These are phyloP conservation scores for Stentor roeselii DNA, from an alignment of 73 alveolate species.

Conservation along the genomic window DNA sequence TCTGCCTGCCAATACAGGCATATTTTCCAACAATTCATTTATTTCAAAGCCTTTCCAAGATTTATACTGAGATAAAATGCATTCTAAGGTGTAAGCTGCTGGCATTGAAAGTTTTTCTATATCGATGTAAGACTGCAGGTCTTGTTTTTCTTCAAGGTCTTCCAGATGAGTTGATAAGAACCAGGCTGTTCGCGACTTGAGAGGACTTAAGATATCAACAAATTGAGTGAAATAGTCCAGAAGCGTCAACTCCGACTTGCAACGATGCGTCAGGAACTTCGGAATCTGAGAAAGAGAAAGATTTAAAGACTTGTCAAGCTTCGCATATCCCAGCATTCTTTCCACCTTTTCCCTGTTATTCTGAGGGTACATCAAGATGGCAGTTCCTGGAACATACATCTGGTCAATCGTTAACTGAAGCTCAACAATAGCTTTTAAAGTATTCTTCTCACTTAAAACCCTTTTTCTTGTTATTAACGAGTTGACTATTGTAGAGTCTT, in stretches of 20 bases:
- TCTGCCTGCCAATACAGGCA: neutral
- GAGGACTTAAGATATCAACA: neutral
- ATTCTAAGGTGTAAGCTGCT: constrained; percentile 1
- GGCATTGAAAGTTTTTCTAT: constrained; percentile 3
- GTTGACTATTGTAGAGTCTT: neutral
- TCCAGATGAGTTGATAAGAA: neutral
- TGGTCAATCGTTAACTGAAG: neutral
- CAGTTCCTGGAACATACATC: constrained; percentile 8
- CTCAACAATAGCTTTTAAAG: neutral
- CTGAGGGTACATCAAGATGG: constrained; percentile 14
- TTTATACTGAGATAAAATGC: neutral
- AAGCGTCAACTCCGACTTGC: neutral
- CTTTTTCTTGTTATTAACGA: neutral
- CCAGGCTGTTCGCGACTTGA: neutral
- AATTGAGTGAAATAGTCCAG: neutral
- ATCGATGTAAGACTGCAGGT: neutral
- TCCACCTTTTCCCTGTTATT: neutral
- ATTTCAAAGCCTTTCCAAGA: neutral
- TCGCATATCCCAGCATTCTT: neutral
- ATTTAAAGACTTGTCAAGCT: neutral
- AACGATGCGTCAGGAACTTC: neutral
- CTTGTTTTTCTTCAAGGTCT: neutral
- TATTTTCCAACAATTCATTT: neutral
- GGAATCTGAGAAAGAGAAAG: neutral
- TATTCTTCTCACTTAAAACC: neutral